phyloP scores from a whole-genome alignment of 2,329 filamentous ascomycete species.

The Pseudocercospora pini-densiflorae region DNA sequence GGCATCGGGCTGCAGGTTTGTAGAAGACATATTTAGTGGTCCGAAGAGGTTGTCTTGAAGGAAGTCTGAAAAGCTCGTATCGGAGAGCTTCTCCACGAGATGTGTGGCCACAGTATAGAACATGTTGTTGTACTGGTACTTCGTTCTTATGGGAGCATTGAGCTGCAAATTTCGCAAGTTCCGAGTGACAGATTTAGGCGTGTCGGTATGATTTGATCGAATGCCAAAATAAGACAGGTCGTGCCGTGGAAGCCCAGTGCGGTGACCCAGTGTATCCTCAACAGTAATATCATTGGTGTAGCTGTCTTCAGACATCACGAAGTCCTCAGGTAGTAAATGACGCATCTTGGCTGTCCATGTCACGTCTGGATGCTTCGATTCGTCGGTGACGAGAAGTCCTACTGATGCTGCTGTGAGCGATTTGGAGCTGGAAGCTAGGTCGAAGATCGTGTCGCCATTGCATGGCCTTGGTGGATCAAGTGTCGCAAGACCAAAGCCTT shows the following conservation, averaged over 20 bases:
- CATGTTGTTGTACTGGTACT: conserved; percentile 57
- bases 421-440: conserved; percentile 62
- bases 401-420: conserved; percentile 58
- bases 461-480: conserved; percentile 44
- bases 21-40: conserved; percentile 55
- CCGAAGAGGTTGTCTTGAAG: conserved; percentile 50
- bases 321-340: conserved; percentile 26
- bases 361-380: conserved; percentile 43
- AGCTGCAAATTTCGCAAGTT: conserved; percentile 54
- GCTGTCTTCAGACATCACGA: conserved; percentile 37
- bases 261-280: conserved; percentile 60
- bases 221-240: conserved; percentile 40
- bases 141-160: conserved; percentile 50
- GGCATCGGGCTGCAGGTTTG: conserved; percentile 40
- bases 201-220: conserved; percentile 38
- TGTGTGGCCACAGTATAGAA: conserved; percentile 55
- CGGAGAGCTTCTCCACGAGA: conserved; percentile 52
- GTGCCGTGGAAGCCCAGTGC: conserved; percentile 54
- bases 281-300: conserved; percentile 57
- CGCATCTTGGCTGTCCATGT: conserved; percentile 56
- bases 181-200: conserved; percentile 32
- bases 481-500: conserved; percentile 48
- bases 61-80: conserved; percentile 46
- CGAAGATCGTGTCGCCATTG: conserved; percentile 58
- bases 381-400: conserved; percentile 55